These are phyloP conservation scores for Rubroboletus pulcherrimus DNA, from an alignment of 768 basidiomycete genomes.

Conservation along the genomic window DNA sequence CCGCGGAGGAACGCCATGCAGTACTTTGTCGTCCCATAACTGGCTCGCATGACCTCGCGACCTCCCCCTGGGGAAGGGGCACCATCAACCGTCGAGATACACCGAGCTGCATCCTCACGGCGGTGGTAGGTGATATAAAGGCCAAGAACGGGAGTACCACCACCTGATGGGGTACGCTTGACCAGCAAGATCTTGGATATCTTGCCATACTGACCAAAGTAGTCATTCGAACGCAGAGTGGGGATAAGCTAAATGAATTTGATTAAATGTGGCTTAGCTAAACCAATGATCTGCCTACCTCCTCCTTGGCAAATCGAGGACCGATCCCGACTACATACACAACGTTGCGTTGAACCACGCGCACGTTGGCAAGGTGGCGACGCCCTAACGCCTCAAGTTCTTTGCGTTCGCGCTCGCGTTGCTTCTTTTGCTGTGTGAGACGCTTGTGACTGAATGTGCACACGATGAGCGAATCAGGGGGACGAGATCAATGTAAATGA, in stretches of 20 bases:
- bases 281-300: conserved; percentile 50
- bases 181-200: conserved; percentile 92
- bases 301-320: conserved; percentile 91
- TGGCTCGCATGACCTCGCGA: conserved; percentile 86
- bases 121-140: conserved; percentile 95
- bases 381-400: conserved; percentile 85
- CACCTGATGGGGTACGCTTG: conserved; percentile 78
- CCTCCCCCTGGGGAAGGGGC: conserved; percentile 86
- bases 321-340: conserved; percentile 97
- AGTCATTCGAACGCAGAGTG: conserved; percentile 89
- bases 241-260: conserved; percentile 65
- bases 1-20: conserved; percentile 94
- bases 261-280: background rate
- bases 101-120: conserved; percentile 90
- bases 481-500: background rate
- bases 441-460: conserved; percentile 73
- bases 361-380: conserved; percentile 84
- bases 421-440: conserved; percentile 91
- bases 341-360: conserved; percentile 94
- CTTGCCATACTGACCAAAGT: conserved; percentile 98
- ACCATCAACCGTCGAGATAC: conserved; percentile 91
- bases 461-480: conserved; percentile 14
- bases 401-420: conserved; percentile 91
- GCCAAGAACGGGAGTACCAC: conserved; percentile 75
- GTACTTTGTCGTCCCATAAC: conserved; percentile 95